Evolutionary conservation across 2,329 filamentous ascomycete genomes (phyloP).

Genomic region (Cladosporium sphaerospermum): DNA sequence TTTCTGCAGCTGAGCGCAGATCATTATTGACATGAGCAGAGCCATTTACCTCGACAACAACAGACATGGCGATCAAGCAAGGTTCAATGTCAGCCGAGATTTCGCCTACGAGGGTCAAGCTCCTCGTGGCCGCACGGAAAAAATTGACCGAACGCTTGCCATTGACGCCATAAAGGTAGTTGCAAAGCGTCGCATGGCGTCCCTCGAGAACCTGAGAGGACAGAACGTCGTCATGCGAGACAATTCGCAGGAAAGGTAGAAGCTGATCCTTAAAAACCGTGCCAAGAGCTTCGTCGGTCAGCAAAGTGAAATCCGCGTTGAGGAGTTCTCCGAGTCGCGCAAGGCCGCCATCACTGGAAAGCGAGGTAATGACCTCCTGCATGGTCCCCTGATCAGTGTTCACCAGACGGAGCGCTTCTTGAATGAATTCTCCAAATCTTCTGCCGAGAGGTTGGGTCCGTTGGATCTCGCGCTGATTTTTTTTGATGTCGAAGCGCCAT

Average conservation of each 20-base stretch:
- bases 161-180: conserved; percentile 37
- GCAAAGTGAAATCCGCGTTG: background rate
- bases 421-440: conserved; percentile 15
- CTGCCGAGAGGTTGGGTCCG: conserved; percentile 9
- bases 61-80: conserved; percentile 4
- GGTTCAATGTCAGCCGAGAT: conserved; percentile 17
- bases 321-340: conserved; percentile 18
- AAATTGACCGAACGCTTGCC: conserved; percentile 34
- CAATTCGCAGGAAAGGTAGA: conserved; percentile 37
- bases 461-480: background rate
- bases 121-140: conserved; percentile 26
- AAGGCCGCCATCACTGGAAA: conserved; percentile 20
- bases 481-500: conserved; percentile 17
- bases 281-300: background rate
- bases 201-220: conserved; percentile 38
- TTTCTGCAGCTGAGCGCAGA: conserved; percentile 13
- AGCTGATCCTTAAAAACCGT: conserved; percentile 24
- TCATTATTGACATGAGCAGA: conserved; percentile 14
- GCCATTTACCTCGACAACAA: conserved; percentile 13
- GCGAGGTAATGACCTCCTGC: conserved; percentile 21
- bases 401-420: conserved; percentile 18
- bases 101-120: background rate
- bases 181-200: conserved; percentile 39
- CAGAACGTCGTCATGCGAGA: conserved; percentile 38
- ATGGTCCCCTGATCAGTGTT: conserved; percentile 6